A percentile compares a stretch with the other conserved stretches of the same genome.
phyloP scores from a whole-genome alignment of 805 yeast genomes.

The Yamadazyma sp. region DNA sequence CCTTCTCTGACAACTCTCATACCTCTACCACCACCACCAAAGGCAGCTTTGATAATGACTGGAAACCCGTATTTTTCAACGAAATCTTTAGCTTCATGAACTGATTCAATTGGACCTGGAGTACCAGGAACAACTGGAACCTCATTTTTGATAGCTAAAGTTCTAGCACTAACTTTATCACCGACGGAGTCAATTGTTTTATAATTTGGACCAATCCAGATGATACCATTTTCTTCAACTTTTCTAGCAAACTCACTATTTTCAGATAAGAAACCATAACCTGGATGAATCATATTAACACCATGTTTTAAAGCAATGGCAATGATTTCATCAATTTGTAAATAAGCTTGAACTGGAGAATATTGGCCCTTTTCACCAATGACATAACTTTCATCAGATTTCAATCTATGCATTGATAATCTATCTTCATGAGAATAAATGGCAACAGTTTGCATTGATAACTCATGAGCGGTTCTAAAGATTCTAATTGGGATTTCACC shows the following conservation, averaged over 20 bases:
- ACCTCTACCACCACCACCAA: conserved; percentile 99
- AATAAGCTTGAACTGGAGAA: conserved; percentile 94
- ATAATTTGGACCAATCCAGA: conserved; percentile 94
- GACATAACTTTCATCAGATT: conserved; percentile 90
- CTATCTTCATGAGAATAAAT: conserved; percentile 95
- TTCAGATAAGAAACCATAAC: conserved; percentile 63
- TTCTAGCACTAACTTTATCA: conserved; percentile 94
- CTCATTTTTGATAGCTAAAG: conserved; percentile 70
- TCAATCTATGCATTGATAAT: conserved; percentile 89
- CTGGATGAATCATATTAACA: conserved; percentile 89
- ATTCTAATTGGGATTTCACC: conserved; percentile 86
- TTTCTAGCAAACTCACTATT: conserved; percentile 91
- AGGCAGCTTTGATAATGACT: conserved; percentile 97
- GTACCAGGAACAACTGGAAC: conserved; percentile 98
- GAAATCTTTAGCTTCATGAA: conserved; percentile 74
- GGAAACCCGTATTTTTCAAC: conserved; percentile 88
- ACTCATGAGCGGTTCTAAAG: conserved; percentile 96
- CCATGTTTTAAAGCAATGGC: conserved; percentile 51
- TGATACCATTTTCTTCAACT: conserved; percentile 85
- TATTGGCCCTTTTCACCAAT: conserved; percentile 86
- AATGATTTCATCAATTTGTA: conserved; percentile 93
- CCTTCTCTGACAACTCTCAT: conserved; percentile 99
- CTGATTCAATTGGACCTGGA: conserved; percentile 87
- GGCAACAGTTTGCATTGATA: conserved; percentile 96
- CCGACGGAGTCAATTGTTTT: conserved; percentile 91